A percentile compares a stretch with the other conserved stretches of the same genome.
Evolutionary conservation across 2,329 filamentous ascomycete species (phyloP).

Genomic region (Claviceps sp.): DNA sequence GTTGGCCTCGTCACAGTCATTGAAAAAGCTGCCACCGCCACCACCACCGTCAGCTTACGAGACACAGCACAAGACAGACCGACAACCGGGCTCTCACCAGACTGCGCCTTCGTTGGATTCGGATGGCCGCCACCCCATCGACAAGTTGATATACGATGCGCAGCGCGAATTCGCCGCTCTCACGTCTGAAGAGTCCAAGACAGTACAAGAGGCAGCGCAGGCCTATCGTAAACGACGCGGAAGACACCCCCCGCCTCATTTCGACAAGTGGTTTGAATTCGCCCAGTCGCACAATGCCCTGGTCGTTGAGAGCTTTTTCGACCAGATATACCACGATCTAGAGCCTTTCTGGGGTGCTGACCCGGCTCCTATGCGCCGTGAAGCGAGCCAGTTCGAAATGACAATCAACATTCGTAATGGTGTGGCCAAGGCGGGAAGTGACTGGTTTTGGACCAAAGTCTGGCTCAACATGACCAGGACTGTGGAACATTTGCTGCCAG

Average conservation of each 20-base stretch:
- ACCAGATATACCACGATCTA: slow-evolving; percentile 49
- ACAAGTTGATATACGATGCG: slow-evolving; percentile 34
- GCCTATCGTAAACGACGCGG: slow-evolving; percentile 45
- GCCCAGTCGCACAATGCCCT: slow-evolving; percentile 38
- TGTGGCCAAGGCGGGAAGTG: slow-evolving; percentile 35
- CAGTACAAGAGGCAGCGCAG: slow-evolving; percentile 39
- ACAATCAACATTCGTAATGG: slow-evolving; percentile 43
- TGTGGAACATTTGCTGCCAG: slow-evolving; percentile 43
- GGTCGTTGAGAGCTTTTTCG: slow-evolving; percentile 50
- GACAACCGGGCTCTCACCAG: slow-evolving; percentile 1
- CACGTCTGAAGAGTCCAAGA: slow-evolving; percentile 31
- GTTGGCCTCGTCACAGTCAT: background rate
- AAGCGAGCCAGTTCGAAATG: slow-evolving; percentile 44
- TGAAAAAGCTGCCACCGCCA: background rate
- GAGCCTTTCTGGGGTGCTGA: slow-evolving; percentile 43
- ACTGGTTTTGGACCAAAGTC: slow-evolving; percentile 46
- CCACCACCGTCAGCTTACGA: background rate
- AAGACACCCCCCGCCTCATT: slow-evolving; percentile 49
- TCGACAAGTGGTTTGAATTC: slow-evolving; percentile 46
- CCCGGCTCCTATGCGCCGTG: slow-evolving; percentile 33
- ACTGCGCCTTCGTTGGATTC: background rate
- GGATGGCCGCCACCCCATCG: slow-evolving; percentile 33
- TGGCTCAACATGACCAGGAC: slow-evolving; percentile 40
- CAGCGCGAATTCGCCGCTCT: slow-evolving; percentile 25
- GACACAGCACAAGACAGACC: slow-evolving; percentile 1